phyloP scores from a whole-genome alignment of 345 rosid species.

The Nasturtium officinale region DNA sequence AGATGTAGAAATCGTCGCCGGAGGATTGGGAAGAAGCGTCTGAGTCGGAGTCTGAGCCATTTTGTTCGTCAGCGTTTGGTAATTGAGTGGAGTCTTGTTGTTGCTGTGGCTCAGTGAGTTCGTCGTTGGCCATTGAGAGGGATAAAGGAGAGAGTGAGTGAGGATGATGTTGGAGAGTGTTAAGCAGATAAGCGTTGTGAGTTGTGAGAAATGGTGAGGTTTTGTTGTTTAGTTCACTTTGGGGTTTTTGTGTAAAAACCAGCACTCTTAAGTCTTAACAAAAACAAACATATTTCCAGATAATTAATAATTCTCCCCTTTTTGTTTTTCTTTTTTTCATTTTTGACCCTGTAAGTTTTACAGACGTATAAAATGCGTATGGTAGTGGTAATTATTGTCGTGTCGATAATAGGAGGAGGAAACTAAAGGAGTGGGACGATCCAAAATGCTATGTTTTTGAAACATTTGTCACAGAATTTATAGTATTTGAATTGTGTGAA shows the following conservation, averaged over 20 bases:
- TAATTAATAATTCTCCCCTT: neutral
- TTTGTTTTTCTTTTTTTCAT: neutral
- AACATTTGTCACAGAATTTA: too few relatives aligned
- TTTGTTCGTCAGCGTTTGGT: conserved; percentile 35
- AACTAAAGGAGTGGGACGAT: too few relatives aligned
- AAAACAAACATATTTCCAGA: conserved; percentile 15
- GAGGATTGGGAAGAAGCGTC: conserved; percentile 51
- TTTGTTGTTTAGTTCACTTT: conserved; percentile 30
- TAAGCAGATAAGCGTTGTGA: conserved; percentile 26
- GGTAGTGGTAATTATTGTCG: too few relatives aligned
- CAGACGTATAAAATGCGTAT: neutral
- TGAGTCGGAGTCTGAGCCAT: conserved; percentile 40
- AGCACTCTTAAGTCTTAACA: conserved; percentile 5
- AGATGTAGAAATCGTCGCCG: conserved; percentile 30
- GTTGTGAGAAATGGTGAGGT: conserved; percentile 30
- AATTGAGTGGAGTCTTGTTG: neutral
- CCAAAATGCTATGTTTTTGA: too few relatives aligned
- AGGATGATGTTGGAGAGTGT: conserved; percentile 16
- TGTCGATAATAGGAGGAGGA: too few relatives aligned
- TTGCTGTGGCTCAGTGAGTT: conserved; percentile 37
- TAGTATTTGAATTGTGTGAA: too few relatives aligned
- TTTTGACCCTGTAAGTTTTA: neutral
- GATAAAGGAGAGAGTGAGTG: conserved; percentile 28
- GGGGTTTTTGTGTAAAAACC: conserved; percentile 9
- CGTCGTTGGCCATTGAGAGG: conserved; percentile 50